These are phyloP conservation scores for Apophysomyces ossiformis DNA, from an alignment of 371 early-diverging fungal species.

Conservation along the genomic window DNA sequence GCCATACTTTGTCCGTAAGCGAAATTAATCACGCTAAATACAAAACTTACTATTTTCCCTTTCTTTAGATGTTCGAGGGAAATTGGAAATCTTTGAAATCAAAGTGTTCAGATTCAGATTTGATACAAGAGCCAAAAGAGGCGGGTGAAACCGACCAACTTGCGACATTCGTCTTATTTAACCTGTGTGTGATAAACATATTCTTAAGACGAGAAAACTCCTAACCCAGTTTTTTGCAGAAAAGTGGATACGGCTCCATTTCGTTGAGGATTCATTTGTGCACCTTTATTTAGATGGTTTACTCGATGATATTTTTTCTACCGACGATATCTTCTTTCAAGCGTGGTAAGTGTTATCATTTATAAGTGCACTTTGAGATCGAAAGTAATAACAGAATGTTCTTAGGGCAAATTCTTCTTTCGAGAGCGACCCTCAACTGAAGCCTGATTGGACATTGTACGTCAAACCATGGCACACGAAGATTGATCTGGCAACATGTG, in stretches of 20 bases:
- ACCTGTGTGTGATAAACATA: background rate
- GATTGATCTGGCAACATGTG: conserved; percentile 1
- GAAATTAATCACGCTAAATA: too few species aligned
- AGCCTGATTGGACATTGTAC: conserved; percentile 9
- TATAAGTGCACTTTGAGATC: background rate
- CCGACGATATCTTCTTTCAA: conserved; percentile 1
- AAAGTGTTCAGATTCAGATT: background rate
- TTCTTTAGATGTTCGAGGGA: background rate
- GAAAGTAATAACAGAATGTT: background rate
- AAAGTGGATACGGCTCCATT: background rate
- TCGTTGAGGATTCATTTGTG: background rate
- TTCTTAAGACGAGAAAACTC: background rate
- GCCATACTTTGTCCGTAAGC: too few species aligned
- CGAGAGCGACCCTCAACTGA: background rate
- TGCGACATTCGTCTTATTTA: background rate
- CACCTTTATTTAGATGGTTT: conserved; percentile 5
- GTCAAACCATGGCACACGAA: conserved; percentile 9
- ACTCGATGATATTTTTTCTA: background rate
- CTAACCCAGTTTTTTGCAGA: background rate
- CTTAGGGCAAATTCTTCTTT: conserved; percentile 8
- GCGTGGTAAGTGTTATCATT: conserved; percentile 1
- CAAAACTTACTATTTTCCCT: too few species aligned
- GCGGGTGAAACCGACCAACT: background rate
- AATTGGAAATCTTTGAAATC: background rate
- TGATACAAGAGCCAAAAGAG: background rate